Evolutionary conservation across 768 basidiomycete species (phyloP), one percentile per base, ranked within the genome.

Genomic region (Suillus americanus): DNA sequence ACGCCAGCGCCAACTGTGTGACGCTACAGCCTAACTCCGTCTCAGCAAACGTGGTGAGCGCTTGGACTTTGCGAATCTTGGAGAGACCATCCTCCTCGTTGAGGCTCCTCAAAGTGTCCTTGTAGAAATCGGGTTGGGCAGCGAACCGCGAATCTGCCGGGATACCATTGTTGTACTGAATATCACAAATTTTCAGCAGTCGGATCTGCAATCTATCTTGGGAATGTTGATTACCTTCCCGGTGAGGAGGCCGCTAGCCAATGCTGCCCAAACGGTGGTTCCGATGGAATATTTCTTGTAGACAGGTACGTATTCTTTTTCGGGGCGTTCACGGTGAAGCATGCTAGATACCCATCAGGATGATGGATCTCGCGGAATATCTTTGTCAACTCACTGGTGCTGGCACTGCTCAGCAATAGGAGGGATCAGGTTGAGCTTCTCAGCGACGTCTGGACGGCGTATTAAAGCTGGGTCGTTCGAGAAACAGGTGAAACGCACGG

Each of bases 361-460:
- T 16, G 40, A 16, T 41, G 46, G 10, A 46, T 2, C 25, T 18
- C 18, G n/a, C 20, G 18, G 2, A 23, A 28, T 20, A 13, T 37
- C 14, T 5, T n/a, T 12, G 23, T 60, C 40, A 33, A 71, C 74
- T 33, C 61, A 80, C 79, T 80, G 70, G 71, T 81, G 78, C 66
- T 84, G 78, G 66, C 81, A 81, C 71, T 87, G 87, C 69, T 88
- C 87, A 25, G 77, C 79, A 53, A 80, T 78, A 9, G 86, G 86
- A 9, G 79, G 71, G 61, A 82, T 79, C 60, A 88, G 74, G 69
- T 80, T 79, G 50, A 85, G 78, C 59, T 80, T 80, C 63, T 82
- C 79, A 30, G 86, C 85, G 48, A 87, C 74, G 46, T 81, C 82
- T 79, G 71, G 12, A 54, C 3, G 16, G 46, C 30, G 4, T 13